These are phyloP conservation scores for Fonsecaea multimorphosa DNA, from an alignment of 2,329 filamentous ascomycete species.

Conservation along the genomic window DNA sequence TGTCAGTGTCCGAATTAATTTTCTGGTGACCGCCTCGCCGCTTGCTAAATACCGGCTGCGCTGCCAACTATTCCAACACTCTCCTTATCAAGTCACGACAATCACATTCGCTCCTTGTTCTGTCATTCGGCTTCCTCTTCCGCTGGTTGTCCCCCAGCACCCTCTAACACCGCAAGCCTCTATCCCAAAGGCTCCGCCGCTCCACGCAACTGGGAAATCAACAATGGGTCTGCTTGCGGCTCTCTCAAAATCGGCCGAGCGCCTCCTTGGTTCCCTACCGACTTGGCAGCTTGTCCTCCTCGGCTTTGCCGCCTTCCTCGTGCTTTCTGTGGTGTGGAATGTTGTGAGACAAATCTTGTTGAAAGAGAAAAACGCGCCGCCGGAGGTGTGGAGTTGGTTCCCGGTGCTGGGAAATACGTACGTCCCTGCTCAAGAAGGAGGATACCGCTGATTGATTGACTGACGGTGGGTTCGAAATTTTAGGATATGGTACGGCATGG, in stretches of 20 bases:
- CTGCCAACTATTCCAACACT: neutral
- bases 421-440: slow-evolving; percentile 8
- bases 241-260: slow-evolving; percentile 52
- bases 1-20: slow-evolving; percentile 14
- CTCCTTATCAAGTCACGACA: slow-evolving; percentile 2
- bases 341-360: slow-evolving; percentile 79
- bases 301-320: slow-evolving; percentile 56
- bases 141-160: neutral
- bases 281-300: slow-evolving; percentile 54
- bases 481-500: slow-evolving; percentile 51
- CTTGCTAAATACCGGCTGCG: neutral
- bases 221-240: slow-evolving; percentile 61
- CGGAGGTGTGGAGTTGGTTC: slow-evolving; percentile 80
- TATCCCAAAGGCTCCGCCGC: neutral
- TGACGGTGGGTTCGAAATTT: neutral
- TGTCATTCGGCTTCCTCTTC: neutral
- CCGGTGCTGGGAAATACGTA: slow-evolving; percentile 59
- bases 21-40: neutral
- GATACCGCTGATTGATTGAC: neutral
- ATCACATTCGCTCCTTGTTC: neutral
- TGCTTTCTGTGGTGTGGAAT: slow-evolving; percentile 72
- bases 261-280: slow-evolving; percentile 55
- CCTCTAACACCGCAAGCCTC: neutral
- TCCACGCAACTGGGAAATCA: slow-evolving; percentile 8
- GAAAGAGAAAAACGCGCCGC: slow-evolving; percentile 81